Percentiles rank a stretch among this genome's conserved stretches.
Conservation (phyloP, 495 filamentous ascomycete genomes). For the Penicillium herquei region DNA sequence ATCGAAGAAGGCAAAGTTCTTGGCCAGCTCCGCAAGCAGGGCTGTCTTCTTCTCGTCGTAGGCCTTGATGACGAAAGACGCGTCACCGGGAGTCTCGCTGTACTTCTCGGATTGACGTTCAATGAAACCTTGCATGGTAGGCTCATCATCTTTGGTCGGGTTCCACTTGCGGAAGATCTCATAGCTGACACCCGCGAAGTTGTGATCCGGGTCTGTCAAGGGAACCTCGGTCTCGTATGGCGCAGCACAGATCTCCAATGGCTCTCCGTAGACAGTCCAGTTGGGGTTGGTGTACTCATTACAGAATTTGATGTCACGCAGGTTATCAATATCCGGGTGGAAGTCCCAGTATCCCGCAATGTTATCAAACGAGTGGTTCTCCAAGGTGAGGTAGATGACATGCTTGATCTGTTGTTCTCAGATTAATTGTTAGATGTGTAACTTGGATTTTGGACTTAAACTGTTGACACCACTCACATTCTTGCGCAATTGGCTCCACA, state of each 20-base stretch:
- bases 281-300: conserved; percentile 45
- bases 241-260: conserved; percentile 37
- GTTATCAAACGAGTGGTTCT: conserved; percentile 49
- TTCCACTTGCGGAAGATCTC: conserved; percentile 45
- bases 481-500: conserved; percentile 28
- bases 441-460: too few species aligned
- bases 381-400: conserved; percentile 44
- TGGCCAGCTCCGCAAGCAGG: conserved; percentile 32
- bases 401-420: conserved; percentile 37
- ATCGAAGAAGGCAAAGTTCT: conserved; percentile 45
- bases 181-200: conserved; percentile 41
- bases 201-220: conserved; percentile 39
- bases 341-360: conserved; percentile 46
- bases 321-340: conserved; percentile 40
- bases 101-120: conserved; percentile 46
- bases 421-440: not conserved
- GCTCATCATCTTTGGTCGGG: conserved; percentile 32
- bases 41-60: conserved; percentile 38
- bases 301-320: conserved; percentile 35
- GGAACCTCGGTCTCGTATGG: conserved; percentile 43
- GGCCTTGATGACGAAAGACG: conserved; percentile 41
- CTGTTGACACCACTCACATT: conserved; percentile 21
- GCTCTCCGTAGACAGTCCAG: conserved; percentile 43
- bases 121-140: conserved; percentile 44
- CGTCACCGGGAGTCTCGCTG: conserved; percentile 35